Evolutionary conservation across 2,329 filamentous ascomycete genomes (phyloP).

Genomic region (Ascocoryne sarcoides): DNA sequence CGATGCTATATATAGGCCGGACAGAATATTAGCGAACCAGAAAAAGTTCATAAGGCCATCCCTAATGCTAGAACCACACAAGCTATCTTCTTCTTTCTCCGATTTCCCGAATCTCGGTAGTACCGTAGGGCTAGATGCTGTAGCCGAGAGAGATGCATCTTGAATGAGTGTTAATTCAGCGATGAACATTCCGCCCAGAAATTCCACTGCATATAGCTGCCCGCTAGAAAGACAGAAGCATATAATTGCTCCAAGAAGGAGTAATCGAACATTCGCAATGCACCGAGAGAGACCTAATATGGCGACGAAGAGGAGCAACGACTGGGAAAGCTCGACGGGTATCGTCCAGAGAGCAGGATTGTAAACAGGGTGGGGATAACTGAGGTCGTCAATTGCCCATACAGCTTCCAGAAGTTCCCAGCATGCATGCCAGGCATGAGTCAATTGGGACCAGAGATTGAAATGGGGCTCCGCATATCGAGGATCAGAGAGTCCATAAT

Average conservation of each 20-base stretch:
- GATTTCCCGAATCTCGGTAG: constrained; percentile 15
- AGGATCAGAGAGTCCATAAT: constrained; percentile 37
- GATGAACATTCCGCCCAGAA: constrained; percentile 37
- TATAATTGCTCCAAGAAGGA: constrained; percentile 17
- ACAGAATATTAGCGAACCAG: constrained; percentile 21
- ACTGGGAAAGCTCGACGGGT: constrained; percentile 26
- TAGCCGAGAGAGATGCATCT: constrained; percentile 13
- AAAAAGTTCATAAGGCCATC: constrained; percentile 13
- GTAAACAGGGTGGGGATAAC: constrained; percentile 15
- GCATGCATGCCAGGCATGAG: constrained; percentile 34
- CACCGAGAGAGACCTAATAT: constrained; percentile 23
- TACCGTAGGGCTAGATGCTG: constrained; percentile 14
- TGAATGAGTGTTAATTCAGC: constrained; percentile 37
- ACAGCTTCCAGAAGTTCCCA: constrained; percentile 23
- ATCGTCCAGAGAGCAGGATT: constrained; percentile 28
- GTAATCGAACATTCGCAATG: constrained; percentile 16
- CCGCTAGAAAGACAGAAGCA: constrained; percentile 23
- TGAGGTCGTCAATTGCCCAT: constrained; percentile 17
- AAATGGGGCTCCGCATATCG: constrained; percentile 33
- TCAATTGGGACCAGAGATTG: constrained; percentile 32
- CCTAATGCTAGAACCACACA: not conserved
- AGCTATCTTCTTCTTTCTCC: constrained; percentile 2
- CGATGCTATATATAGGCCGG: constrained; percentile 24
- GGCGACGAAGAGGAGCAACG: constrained; percentile 23
- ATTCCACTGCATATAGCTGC: constrained; percentile 31